Percentiles rank a stretch among this genome's conserved stretches.
Conservation (phyloP, 768 basidiomycete genomes). For the Coprinopsis sp. region DNA sequence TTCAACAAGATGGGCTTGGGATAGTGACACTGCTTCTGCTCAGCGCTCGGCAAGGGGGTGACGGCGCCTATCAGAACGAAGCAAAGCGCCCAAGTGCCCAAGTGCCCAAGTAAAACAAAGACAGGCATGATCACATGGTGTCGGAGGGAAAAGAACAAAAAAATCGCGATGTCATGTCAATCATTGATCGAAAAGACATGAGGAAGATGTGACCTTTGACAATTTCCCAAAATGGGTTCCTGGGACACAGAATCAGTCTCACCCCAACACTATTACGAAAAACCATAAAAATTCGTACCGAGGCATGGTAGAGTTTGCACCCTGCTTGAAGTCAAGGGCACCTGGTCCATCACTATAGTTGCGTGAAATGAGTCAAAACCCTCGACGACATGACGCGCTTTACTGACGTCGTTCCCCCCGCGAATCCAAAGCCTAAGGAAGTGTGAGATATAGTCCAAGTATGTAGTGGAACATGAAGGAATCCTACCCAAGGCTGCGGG, state of each 20-base stretch:
- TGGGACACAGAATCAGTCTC: slow-evolving; percentile 19
- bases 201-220: slow-evolving; percentile 54
- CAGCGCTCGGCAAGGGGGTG: slow-evolving; percentile 58
- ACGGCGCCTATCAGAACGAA: slow-evolving; percentile 46
- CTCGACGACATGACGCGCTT: background rate
- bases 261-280: background rate
- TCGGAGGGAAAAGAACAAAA: background rate
- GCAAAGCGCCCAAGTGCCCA: too few species aligned
- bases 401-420: slow-evolving; percentile 73
- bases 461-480: background rate
- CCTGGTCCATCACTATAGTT: slow-evolving; percentile 69
- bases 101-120: background rate
- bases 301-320: slow-evolving; percentile 54
- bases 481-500: slow-evolving; percentile 70
- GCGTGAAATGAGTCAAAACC: slow-evolving; percentile 3
- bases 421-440: slow-evolving; percentile 61
- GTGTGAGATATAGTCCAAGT: background rate
- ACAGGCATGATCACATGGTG: background rate
- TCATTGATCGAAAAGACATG: slow-evolving; percentile 1
- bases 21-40: slow-evolving; percentile 64
- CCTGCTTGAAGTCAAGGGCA: slow-evolving; percentile 73
- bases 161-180: slow-evolving; percentile 10
- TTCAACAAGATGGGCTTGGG: slow-evolving; percentile 80
- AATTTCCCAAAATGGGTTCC: slow-evolving; percentile 78
- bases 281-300: slow-evolving; percentile 38